Evolutionary conservation across 2,329 filamentous ascomycete genomes (phyloP), one percentile per base, ranked within the genome.

Genomic region (Scopulariopsis brevicaulis): DNA sequence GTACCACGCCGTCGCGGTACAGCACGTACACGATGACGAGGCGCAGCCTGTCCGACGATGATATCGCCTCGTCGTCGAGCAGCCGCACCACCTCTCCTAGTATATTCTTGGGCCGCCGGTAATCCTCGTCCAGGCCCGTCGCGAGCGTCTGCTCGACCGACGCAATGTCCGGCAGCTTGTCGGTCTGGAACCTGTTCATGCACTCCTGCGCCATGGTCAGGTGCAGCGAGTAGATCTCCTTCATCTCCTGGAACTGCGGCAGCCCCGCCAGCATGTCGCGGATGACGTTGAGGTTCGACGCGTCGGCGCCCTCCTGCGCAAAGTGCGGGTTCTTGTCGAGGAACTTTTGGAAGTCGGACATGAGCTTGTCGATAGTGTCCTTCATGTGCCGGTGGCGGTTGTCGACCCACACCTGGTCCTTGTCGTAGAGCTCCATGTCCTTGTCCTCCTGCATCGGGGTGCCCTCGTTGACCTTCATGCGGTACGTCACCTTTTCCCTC

Each of bases 381-480:
- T 96, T 96, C 94, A 99, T 99, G 72, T 99, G 94, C 56, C 85
- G 82, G 72, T 99, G 94, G 58, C 94, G 82, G 67, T 96, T 96
- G 60, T 94, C 89, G 25, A 96, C 86, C 94, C 94, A 99, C 53
- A 99, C 89, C 68, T 86, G 88, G 73, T 99, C 94, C 65, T 90
- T 88, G 63, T 99, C 94, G 35, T 80, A 80, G 54, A 99, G 87
- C 65, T 96, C 91, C 80, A 96, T 88, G 52, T 96, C 92, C 69
- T 95, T 96, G 60, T 89, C 83, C 69, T 95, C 84, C 32, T 86
- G 82, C 50, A 86, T 82, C 0, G 77, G 72, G 3, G 81, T 78
- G 11, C 87, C 89, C 64, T 91, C 83, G 63, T 96, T 94, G 62
- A 94, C 77, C 1, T 81, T 76, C 56, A 91, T 92, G 63, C 85